Conservation (phyloP, 2,329 filamentous ascomycete genomes). For the Sphaerulina musiva region DNA sequence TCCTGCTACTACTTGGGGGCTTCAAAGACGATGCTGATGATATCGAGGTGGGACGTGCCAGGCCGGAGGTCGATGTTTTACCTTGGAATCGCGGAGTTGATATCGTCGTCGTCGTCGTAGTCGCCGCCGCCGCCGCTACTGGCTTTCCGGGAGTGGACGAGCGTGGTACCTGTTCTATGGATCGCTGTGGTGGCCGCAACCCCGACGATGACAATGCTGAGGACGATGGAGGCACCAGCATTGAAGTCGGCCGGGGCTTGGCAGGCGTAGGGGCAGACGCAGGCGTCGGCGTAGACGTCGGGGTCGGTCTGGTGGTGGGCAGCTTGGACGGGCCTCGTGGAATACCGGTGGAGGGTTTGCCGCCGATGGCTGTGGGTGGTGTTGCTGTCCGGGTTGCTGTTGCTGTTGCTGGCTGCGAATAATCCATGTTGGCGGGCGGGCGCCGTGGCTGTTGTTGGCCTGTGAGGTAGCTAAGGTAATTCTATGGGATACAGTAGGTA, state of each 20-base stretch:
- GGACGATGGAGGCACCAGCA: neutral
- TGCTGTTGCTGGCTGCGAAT: neutral
- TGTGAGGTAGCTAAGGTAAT: no score
- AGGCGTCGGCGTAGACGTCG: no score
- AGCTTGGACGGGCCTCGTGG: slow-evolving; percentile 6
- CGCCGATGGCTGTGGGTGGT: neutral
- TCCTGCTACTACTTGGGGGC: neutral
- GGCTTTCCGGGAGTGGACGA: neutral
- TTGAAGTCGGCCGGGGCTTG: slow-evolving; percentile 1
- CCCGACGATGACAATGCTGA: neutral
- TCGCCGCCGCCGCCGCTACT: neutral
- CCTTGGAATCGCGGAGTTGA: neutral
- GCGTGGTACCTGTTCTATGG: neutral
- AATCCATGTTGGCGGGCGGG: no score
- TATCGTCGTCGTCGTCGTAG: neutral
- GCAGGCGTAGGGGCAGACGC: neutral
- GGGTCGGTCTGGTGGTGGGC: slow-evolving; percentile 2
- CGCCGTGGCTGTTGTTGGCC: no score
- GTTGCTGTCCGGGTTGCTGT: neutral
- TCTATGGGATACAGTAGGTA: neutral
- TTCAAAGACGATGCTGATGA: slow-evolving; percentile 1
- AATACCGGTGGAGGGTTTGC: slow-evolving; percentile 5
- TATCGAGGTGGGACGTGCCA: slow-evolving; percentile 3
- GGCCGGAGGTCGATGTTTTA: neutral
- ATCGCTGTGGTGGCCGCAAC: neutral